phyloP scores from a whole-genome alignment of 441 rosid genomes.

The Jatropha multifida region DNA sequence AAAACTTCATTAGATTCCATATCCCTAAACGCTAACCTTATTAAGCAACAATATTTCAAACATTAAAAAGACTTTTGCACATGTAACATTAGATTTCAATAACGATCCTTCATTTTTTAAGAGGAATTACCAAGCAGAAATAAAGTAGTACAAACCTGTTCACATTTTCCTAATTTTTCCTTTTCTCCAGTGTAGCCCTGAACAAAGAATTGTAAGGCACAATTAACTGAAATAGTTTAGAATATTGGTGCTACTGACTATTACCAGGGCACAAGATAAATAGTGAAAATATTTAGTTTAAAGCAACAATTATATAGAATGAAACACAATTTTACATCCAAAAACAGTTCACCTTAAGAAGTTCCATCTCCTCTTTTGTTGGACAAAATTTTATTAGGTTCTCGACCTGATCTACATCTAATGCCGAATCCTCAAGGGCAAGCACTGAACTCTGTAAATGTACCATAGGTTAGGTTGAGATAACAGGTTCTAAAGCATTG shows the following conservation, averaged over 20 bases:
- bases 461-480: slow-evolving; percentile 21
- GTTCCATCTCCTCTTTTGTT: slow-evolving; percentile 91
- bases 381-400: slow-evolving; percentile 91
- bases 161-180: slow-evolving; percentile 89
- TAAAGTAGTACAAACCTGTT: slow-evolving; percentile 49
- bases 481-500: slow-evolving; percentile 11
- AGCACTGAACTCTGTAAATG: slow-evolving; percentile 68
- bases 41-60: background rate
- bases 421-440: slow-evolving; percentile 71
- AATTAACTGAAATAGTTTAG: slow-evolving; percentile 19
- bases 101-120: background rate
- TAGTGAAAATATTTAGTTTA: slow-evolving; percentile 6
- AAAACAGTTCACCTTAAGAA: slow-evolving; percentile 53
- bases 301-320: background rate
- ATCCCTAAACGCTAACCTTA: background rate
- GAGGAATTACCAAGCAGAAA: slow-evolving; percentile 3
- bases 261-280: background rate
- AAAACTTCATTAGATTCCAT: background rate
- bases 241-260: slow-evolving; percentile 10
- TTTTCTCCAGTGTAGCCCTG: slow-evolving; percentile 87
- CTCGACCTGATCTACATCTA: slow-evolving; percentile 88
- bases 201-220: slow-evolving; percentile 23
- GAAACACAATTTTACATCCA: background rate
- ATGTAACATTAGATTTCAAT: background rate
- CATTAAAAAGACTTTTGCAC: background rate